Percentiles rank a stretch among this genome's conserved stretches.
Conservation (phyloP, 352 stramenopile species). For the Globisporangium nagaii region DNA sequence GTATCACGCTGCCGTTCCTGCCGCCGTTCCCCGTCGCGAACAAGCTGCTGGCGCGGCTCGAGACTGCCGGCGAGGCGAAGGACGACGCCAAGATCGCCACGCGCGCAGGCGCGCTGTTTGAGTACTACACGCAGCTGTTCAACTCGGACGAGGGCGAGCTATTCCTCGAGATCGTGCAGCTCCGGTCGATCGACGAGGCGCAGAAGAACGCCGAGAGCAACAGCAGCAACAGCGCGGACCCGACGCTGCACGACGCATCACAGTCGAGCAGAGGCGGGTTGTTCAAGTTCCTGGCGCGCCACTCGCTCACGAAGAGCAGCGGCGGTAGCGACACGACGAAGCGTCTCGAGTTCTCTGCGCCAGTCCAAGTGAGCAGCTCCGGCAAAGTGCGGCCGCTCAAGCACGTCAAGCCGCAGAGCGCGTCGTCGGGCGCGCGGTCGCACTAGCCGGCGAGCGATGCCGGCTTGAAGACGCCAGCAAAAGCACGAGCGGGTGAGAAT, state of each 20-base stretch:
- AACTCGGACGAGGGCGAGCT: constrained; percentile 55
- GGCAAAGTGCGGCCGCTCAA: constrained; percentile 12
- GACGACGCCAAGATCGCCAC: constrained; percentile 49
- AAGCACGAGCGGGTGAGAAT: not conserved
- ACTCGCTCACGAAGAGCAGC: constrained; percentile 14
- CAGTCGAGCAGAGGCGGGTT: constrained; percentile 11
- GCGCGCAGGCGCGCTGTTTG: constrained; percentile 40
- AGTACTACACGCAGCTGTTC: constrained; percentile 66
- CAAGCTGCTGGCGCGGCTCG: constrained; percentile 45
- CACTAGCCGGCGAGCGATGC: too few species aligned
- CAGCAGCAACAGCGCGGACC: not conserved
- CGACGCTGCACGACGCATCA: not conserved
- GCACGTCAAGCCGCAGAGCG: not conserved
- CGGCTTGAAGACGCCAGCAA: too few species aligned
- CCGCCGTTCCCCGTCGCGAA: constrained; percentile 32
- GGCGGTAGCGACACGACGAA: constrained; percentile 19
- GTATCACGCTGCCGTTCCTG: constrained; percentile 22
- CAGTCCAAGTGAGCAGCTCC: constrained; percentile 33
- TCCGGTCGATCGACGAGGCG: constrained; percentile 14
- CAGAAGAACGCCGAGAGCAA: not conserved
- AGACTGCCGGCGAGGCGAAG: constrained; percentile 28
- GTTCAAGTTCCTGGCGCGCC: constrained; percentile 31
- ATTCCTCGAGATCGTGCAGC: constrained; percentile 43
- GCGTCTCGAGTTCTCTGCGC: constrained; percentile 51
- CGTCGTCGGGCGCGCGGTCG: not conserved